These are phyloP conservation scores for Phytophthora ramorum DNA, from an alignment of 352 stramenopile species.

Conservation along the genomic window DNA sequence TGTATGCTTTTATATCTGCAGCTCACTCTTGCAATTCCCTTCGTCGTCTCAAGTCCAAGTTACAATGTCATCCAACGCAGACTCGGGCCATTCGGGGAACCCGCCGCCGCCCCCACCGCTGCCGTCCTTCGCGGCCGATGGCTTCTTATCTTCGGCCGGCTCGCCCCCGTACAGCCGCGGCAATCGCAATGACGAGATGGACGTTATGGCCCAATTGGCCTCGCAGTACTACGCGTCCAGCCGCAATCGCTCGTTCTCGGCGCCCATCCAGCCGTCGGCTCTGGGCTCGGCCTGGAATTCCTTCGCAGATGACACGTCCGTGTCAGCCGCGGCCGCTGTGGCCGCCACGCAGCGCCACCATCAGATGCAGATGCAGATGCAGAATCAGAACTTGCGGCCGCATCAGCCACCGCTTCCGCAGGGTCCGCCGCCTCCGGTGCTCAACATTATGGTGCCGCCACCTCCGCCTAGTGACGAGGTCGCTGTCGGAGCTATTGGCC, in stretches of 20 bases:
- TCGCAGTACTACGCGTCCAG: constrained; percentile 82
- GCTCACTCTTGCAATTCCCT: constrained; percentile 30
- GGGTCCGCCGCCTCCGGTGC: constrained; percentile 48
- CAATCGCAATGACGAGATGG: constrained; percentile 51
- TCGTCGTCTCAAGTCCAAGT: constrained; percentile 17
- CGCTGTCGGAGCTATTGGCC: constrained; percentile 63
- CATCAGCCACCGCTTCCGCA: constrained; percentile 44
- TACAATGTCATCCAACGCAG: constrained; percentile 25
- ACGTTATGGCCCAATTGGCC: constrained; percentile 85
- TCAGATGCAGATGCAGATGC: constrained; percentile 35
- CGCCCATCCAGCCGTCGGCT: constrained; percentile 68
- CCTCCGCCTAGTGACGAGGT: constrained; percentile 45
- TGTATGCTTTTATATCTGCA: constrained; percentile 1
- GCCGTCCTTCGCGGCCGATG: constrained; percentile 37
- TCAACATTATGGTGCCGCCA: constrained; percentile 56
- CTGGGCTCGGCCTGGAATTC: constrained; percentile 66
- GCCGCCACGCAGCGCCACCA: constrained; percentile 24
- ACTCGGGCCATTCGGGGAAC: constrained; percentile 17
- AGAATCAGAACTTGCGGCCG: constrained; percentile 26
- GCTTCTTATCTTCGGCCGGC: constrained; percentile 34
- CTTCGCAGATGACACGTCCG: constrained; percentile 54
- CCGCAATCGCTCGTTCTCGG: constrained; percentile 76
- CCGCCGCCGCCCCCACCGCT: constrained; percentile 27
- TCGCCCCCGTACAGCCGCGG: constrained; percentile 38
- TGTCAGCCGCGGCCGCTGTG: constrained; percentile 25